Percentiles rank a stretch among this genome's conserved stretches.
These are phyloP conservation scores for Penicillium paxilli DNA, from an alignment of 495 filamentous ascomycete species.

Conservation along the genomic window DNA sequence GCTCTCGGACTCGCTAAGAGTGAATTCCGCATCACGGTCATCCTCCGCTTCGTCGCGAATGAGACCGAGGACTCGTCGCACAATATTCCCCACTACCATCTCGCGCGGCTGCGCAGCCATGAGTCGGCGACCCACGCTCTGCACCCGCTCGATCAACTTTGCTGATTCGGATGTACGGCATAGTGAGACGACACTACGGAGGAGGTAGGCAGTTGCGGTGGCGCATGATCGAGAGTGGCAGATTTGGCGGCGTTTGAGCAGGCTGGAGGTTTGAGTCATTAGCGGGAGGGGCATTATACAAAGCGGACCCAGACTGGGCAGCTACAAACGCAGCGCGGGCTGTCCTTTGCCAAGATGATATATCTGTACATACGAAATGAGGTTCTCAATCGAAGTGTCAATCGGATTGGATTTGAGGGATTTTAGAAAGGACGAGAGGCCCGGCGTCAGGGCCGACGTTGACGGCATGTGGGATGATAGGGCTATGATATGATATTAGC, in stretches of 20 bases:
- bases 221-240: slow-evolving; percentile 83
- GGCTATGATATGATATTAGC: background rate
- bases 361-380: slow-evolving; percentile 70
- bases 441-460: slow-evolving; percentile 58
- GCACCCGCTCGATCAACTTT: slow-evolving; percentile 75
- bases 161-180: slow-evolving; percentile 65
- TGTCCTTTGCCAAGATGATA: no score
- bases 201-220: slow-evolving; percentile 82
- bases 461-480: slow-evolving; percentile 50
- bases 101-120: slow-evolving; percentile 82
- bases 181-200: slow-evolving; percentile 77
- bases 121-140: slow-evolving; percentile 70
- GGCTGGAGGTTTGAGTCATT: slow-evolving; percentile 46
- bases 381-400: slow-evolving; percentile 76
- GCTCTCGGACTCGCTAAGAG: slow-evolving; percentile 53
- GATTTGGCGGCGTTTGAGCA: slow-evolving; percentile 89
- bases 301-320: no score
- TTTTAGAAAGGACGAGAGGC: slow-evolving; percentile 72
- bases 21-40: slow-evolving; percentile 66
- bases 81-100: slow-evolving; percentile 90
- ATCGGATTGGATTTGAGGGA: slow-evolving; percentile 70
- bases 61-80: slow-evolving; percentile 82
- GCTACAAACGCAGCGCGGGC: no score
- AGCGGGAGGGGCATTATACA: background rate
- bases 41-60: slow-evolving; percentile 90